A percentile compares a stretch with the other conserved stretches of the same genome.
Evolutionary conservation across 2,329 filamentous ascomycete species (phyloP).

Genomic region (Nigrospora oryzae): DNA sequence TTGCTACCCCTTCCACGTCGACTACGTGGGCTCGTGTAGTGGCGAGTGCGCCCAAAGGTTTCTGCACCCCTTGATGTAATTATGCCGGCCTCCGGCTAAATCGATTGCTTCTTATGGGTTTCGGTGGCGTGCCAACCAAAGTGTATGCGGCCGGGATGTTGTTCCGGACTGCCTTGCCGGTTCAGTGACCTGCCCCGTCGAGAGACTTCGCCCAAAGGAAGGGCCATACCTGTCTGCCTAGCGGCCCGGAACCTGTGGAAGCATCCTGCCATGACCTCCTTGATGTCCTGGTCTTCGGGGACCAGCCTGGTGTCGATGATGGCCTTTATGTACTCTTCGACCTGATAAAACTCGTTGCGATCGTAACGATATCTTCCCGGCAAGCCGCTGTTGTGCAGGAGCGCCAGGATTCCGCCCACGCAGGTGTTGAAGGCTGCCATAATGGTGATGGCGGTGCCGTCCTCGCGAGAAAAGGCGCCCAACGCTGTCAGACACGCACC

Average conservation of each 20-base stretch:
- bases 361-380: conserved; percentile 42
- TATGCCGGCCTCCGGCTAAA: too few species aligned
- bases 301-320: conserved; percentile 39
- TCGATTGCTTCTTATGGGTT: too few species aligned
- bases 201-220: not conserved
- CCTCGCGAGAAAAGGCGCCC: conserved; percentile 28
- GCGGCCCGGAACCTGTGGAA: conserved; percentile 36
- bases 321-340: conserved; percentile 42
- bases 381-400: conserved; percentile 45
- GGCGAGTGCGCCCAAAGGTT: too few species aligned
- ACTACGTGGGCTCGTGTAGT: too few species aligned
- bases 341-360: conserved; percentile 36
- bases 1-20: too few species aligned
- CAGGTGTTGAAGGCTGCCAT: conserved; percentile 42
- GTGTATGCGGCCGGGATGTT: conserved; percentile 36
- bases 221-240: conserved; percentile 23
- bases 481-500: conserved; percentile 41
- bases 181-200: not conserved
- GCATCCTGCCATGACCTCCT: conserved; percentile 38
- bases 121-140: not conserved
- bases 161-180: conserved; percentile 22
- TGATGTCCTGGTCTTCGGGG: conserved; percentile 29
- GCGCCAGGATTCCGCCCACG: conserved; percentile 38
- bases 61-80: too few species aligned
- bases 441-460: conserved; percentile 35